Percentiles rank a stretch among this genome's conserved stretches.
These are phyloP conservation scores for Phytophthora melonis DNA, from an alignment of 352 stramenopile genomes.

Conservation along the genomic window DNA sequence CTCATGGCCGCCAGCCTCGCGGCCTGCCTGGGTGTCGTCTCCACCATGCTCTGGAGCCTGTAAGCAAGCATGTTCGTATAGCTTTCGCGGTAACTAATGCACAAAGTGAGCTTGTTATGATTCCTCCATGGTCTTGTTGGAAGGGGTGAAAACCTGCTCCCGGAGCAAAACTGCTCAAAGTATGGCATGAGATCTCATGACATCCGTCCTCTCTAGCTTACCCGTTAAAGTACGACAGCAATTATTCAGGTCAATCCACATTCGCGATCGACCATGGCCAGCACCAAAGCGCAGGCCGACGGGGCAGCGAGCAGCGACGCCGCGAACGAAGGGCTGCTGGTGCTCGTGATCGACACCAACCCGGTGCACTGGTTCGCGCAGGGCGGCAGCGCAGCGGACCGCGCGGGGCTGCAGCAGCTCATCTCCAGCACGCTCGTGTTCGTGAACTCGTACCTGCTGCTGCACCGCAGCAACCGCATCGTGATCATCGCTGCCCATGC, in stretches of 20 bases:
- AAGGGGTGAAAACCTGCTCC: not conserved
- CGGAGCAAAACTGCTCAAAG: not conserved
- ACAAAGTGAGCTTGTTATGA: constrained; percentile 18
- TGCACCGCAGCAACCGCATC: constrained; percentile 88
- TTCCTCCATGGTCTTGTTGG: not conserved
- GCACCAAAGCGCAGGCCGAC: constrained; percentile 22
- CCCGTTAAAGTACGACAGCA: not conserved
- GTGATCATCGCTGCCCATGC: constrained; percentile 85
- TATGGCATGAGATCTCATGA: not conserved
- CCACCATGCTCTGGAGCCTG: constrained; percentile 51
- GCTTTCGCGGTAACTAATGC: constrained; percentile 3
- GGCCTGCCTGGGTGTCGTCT: constrained; percentile 44
- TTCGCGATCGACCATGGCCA: constrained; percentile 15
- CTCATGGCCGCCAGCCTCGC: constrained; percentile 42
- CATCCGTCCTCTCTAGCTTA: not conserved
- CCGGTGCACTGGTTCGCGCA: constrained; percentile 73
- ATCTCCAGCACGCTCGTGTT: constrained; percentile 86
- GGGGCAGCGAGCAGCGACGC: constrained; percentile 19
- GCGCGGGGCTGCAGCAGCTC: constrained; percentile 62
- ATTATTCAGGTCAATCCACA: not conserved
- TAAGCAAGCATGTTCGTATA: constrained; percentile 37
- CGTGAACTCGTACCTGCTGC: constrained; percentile 88
- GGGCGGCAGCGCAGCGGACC: constrained; percentile 37
- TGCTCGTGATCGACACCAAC: constrained; percentile 87
- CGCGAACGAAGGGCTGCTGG: constrained; percentile 65